Base-by-base conservation (phyloP, 371 early-diverging fungal species). In the Blastocladiella emersonii region DNA sequence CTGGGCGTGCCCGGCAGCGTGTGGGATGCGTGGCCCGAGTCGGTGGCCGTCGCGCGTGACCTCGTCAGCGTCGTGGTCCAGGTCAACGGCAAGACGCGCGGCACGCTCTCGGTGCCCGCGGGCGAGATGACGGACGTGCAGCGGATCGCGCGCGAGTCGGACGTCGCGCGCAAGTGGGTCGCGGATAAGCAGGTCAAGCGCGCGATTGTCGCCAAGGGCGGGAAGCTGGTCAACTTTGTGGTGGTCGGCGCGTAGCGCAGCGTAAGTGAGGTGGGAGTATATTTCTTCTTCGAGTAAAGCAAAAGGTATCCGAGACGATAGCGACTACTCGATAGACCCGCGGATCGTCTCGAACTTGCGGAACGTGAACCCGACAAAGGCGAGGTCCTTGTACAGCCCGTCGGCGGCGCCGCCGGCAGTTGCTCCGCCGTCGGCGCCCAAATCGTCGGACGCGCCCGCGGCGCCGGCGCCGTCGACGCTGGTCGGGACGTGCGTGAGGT, bases 321-420 rank as follows among this genome's bases (percentile, higher is more conserved):
- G n/a, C n/a, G n/a, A n/a, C n/a, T n/a, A 59, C 37, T 59, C 59
- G 43, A 74, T 62, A 12, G 71, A 71, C 21, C 69, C 36, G 30
- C 75, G 65, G 2, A 74, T 57, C 8, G 76, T 75, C 61, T 95
- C 96, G 73, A 93, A 96, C 53, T 91, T 77, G 72, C 93, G 94
- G 70, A 85, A 96, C 21, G 96, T 96, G 74, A 93, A 96, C 34
- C 96, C 96, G 44, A 96, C 92, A 78, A 96, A 96, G 36, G 95
- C 94, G 64, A 95, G 74, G 65, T 95, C 94, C 71, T 89, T 90
- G 70, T 86, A 85, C 57, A 64, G 37, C 63, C 70, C 64, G 35
- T 82, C 82, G 15, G 84, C 61, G 12, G n/a, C 56, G 4, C 34
- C 34, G 34, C 5, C 35, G 43, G 56, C 39, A n/a, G n/a, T n/a